A percentile compares a stretch with the other conserved stretches of the same genome.
These are phyloP conservation scores for Cladosporium oxysporum DNA, from an alignment of 2,329 filamentous ascomycete genomes.

Conservation along the genomic window DNA sequence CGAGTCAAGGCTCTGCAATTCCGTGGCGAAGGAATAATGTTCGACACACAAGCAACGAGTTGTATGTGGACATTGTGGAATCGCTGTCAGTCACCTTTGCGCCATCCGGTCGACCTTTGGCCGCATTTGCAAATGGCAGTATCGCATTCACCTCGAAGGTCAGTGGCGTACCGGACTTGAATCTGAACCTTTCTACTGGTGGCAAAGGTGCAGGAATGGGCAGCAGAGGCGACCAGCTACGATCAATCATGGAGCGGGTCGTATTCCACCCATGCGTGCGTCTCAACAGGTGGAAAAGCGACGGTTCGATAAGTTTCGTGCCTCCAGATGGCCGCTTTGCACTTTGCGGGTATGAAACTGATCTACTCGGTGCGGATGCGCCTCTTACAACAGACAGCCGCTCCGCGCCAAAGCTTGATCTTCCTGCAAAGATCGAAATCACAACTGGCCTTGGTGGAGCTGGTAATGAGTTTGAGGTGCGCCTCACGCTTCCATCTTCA, in stretches of 20 bases:
- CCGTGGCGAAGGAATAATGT: constrained; percentile 93
- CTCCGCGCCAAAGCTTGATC: constrained; percentile 64
- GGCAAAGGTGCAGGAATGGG: constrained; percentile 76
- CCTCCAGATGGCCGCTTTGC: constrained; percentile 94
- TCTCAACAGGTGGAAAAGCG: constrained; percentile 83
- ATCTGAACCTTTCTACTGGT: constrained; percentile 75
- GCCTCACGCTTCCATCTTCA: constrained; percentile 48
- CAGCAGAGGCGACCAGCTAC: constrained; percentile 44
- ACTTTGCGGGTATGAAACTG: constrained; percentile 89
- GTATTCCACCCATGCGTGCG: constrained; percentile 97
- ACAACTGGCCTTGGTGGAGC: constrained; percentile 73
- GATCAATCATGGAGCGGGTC: constrained; percentile 72
- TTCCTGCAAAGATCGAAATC: constrained; percentile 81
- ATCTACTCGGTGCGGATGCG: constrained; percentile 72
- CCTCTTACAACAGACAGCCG: constrained; percentile 27
- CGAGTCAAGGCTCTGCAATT: constrained; percentile 54
- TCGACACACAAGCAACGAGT: constrained; percentile 91
- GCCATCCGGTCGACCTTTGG: constrained; percentile 82
- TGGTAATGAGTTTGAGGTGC: constrained; percentile 86
- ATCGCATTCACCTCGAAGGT: constrained; percentile 96
- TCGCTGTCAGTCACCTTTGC: constrained; percentile 84
- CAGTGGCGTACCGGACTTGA: constrained; percentile 88
- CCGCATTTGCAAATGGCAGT: constrained; percentile 85
- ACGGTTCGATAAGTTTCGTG: constrained; percentile 90
- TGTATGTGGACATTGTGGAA: constrained; percentile 95